Percentiles rank a stretch among this genome's conserved stretches.
phyloP scores from a whole-genome alignment of 768 basidiomycete species.

The Hygrocybe punicea region DNA sequence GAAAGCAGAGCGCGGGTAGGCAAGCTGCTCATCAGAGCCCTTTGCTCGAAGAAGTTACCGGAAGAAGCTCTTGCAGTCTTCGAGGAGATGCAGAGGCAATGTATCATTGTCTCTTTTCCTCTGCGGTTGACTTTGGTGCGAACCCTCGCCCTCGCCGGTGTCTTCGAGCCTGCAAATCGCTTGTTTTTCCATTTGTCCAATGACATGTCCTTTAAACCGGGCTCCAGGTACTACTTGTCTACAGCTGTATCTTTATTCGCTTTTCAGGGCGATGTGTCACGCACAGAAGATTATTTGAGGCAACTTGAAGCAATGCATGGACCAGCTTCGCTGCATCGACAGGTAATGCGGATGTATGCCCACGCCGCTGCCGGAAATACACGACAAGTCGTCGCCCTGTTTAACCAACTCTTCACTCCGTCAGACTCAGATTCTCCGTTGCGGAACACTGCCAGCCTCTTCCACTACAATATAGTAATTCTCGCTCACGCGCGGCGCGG shows the following conservation, averaged over 20 bases:
- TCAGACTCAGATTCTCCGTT: neutral
- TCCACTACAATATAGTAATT: conserved; percentile 52
- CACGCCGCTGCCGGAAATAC: conserved; percentile 48
- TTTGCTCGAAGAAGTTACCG: conserved; percentile 31
- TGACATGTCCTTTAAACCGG: conserved; percentile 9
- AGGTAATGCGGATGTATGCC: conserved; percentile 52
- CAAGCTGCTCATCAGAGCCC: conserved; percentile 41
- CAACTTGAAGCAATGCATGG: conserved; percentile 30
- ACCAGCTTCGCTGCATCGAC: conserved; percentile 27
- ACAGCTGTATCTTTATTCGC: conserved; percentile 54
- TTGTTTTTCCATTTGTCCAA: conserved; percentile 36
- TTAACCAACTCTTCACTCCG: conserved; percentile 52
- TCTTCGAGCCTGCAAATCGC: conserved; percentile 43
- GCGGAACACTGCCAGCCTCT: conserved; percentile 27
- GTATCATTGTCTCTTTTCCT: conserved; percentile 26
- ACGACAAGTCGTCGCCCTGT: conserved; percentile 45
- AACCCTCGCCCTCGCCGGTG: conserved; percentile 39
- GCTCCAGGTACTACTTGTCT: conserved; percentile 28
- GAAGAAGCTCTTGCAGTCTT: conserved; percentile 42
- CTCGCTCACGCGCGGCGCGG: conserved; percentile 49
- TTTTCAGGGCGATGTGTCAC: conserved; percentile 47
- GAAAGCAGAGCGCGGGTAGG: conserved; percentile 32
- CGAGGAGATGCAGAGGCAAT: conserved; percentile 38
- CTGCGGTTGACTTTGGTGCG: conserved; percentile 39
- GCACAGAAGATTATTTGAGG: conserved; percentile 44